These are phyloP conservation scores for Sabuloglossum arenarium DNA, from an alignment of 495 filamentous ascomycete species.

Conservation along the genomic window DNA sequence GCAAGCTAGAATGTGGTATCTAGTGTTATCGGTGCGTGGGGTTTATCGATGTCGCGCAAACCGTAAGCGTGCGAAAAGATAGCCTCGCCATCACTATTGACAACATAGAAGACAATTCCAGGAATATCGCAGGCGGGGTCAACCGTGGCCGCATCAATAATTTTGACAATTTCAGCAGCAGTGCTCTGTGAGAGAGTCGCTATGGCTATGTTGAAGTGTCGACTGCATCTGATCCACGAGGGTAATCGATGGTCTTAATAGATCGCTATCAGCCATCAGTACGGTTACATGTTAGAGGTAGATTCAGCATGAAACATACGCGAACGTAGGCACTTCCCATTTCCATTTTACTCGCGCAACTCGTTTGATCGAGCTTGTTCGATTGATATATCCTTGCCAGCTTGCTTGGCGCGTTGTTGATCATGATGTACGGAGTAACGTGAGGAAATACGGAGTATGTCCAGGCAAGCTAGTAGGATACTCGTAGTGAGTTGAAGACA, in stretches of 20 bases:
- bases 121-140: conserved; percentile 22
- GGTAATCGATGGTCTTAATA: neutral
- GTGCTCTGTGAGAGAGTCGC: conserved; percentile 4
- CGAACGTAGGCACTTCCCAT: no score
- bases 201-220: no score
- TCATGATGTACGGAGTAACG: no score
- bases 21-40: conserved; percentile 23
- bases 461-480: no score
- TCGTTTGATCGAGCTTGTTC: no score
- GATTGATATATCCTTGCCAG: no score
- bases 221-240: no score
- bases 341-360: neutral
- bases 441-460: no score
- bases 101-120: conserved; percentile 25
- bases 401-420: no score
- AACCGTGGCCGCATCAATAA: conserved; percentile 19
- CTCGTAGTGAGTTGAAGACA: no score
- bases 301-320: no score
- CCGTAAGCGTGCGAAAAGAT: conserved; percentile 28
- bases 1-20: conserved; percentile 37
- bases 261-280: neutral
- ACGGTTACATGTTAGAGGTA: neutral
- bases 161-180: conserved; percentile 9
- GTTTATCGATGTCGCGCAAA: conserved; percentile 16
- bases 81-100: conserved; percentile 26